Conservation (phyloP, 2,329 filamentous ascomycete genomes). For the Rhynchosporium agropyri region DNA sequence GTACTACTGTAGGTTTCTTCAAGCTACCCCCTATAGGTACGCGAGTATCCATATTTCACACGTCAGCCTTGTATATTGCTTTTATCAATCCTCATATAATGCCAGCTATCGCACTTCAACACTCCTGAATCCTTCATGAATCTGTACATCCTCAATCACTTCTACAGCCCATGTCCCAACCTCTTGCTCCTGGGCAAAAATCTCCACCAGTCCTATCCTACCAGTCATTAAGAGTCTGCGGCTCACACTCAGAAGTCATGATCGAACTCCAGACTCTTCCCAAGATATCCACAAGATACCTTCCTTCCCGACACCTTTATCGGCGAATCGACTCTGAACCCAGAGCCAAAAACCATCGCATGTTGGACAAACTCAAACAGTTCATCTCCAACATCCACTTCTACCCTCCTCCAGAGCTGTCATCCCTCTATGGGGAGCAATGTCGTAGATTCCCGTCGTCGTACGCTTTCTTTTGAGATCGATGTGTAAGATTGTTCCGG, state of each 20-base stretch:
- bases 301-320: not conserved
- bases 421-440: slow-evolving; percentile 4
- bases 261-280: not conserved
- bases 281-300: not conserved
- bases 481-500: slow-evolving; percentile 21
- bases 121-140: too few relatives aligned
- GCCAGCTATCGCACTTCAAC: too few relatives aligned
- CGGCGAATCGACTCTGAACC: not conserved
- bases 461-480: slow-evolving; percentile 9
- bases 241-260: too few relatives aligned
- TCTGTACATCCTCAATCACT: too few relatives aligned
- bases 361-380: slow-evolving; percentile 1
- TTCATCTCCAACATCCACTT: not conserved
- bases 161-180: too few relatives aligned
- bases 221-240: not conserved
- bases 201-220: not conserved
- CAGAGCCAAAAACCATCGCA: not conserved
- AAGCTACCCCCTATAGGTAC: too few relatives aligned
- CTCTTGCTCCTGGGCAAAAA: too few relatives aligned
- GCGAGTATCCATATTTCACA: too few relatives aligned
- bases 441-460: not conserved
- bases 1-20: too few relatives aligned
- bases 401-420: not conserved
- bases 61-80: too few relatives aligned
- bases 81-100: too few relatives aligned